phyloP scores from a whole-genome alignment of 352 stramenopile genomes.

The Pythium myriotylum region DNA sequence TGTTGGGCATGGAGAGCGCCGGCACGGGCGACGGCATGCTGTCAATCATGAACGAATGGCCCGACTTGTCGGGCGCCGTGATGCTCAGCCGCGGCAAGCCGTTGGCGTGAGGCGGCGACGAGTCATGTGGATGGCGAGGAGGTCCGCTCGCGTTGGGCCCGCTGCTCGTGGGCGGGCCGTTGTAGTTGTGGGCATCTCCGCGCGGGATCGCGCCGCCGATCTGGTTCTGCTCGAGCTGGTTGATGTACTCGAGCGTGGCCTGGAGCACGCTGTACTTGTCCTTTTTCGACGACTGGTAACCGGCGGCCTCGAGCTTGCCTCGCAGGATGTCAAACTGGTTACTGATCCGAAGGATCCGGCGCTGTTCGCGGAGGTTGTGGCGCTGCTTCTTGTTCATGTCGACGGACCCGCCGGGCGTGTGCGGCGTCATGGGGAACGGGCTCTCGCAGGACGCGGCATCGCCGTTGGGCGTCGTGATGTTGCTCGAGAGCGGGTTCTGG shows the following conservation, averaged over 20 bases:
- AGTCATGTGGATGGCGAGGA: constrained; percentile 18
- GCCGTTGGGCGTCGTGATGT: constrained; percentile 42
- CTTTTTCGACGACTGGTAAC: constrained; percentile 80
- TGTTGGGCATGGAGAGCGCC: constrained; percentile 63
- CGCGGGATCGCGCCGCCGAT: constrained; percentile 14
- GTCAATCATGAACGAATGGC: constrained; percentile 74
- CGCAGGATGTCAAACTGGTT: constrained; percentile 85
- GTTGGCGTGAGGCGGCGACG: constrained; percentile 10
- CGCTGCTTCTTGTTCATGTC: constrained; percentile 86
- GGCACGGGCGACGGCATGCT: constrained; percentile 76
- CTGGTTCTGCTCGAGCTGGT: constrained; percentile 70
- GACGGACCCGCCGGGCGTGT: constrained; percentile 50
- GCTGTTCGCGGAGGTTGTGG: constrained; percentile 83
- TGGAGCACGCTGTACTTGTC: constrained; percentile 88
- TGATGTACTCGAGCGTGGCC: constrained; percentile 84
- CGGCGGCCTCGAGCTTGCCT: constrained; percentile 69
- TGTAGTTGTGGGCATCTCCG: constrained; percentile 10
- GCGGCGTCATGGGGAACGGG: constrained; percentile 60
- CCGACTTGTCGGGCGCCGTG: constrained; percentile 44
- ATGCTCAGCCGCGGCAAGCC: constrained; percentile 54
- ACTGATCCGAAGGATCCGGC: constrained; percentile 80
- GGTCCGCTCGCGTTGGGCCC: constrained; percentile 4
- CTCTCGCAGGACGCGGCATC: constrained; percentile 73
- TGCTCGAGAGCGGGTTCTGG: constrained; percentile 55
- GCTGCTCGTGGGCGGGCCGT: background rate